Evolutionary conservation across 2,329 filamentous ascomycete genomes (phyloP), one percentile per base, ranked within the genome.

Genomic region (Colletotrichum musicola): DNA sequence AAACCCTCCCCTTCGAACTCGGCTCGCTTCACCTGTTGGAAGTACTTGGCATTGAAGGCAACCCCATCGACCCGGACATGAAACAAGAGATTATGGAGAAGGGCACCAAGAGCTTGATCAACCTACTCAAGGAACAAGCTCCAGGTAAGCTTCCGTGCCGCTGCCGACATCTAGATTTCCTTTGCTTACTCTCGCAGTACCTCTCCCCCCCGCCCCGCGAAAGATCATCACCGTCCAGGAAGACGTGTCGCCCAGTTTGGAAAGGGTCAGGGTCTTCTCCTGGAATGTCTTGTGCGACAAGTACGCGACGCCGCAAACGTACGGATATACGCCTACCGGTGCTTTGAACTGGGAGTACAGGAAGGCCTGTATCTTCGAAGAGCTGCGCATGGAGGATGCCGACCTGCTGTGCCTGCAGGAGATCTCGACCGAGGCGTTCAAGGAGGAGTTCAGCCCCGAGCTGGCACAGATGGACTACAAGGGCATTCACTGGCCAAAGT

Each of bases 281-380:
- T 98, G 96, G 90, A 99, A 99, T 78, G 97, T 95, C 54, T 87
- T 99, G 12, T 98, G 95, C 81, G 94, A 98, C 80, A 93, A 94
- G 75, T 97, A 96, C 74, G 95, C 95, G 4, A 98, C 95, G 0
- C 86, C 90, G 62, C 86, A 90, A 62, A 89, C 93, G 71, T 98
- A 98, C 77, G 95, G 95, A 50, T 98, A 98, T 79, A 95, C 94
- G 0, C 93, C 96, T 2, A 91, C 91, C 16, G 88, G 88, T 63
- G 94, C 94, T 9, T 85, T 99, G 25, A 85, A 89, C 30, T 99
- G 96, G 96, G 92, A 96, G 44, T 94, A 93, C 76, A 91, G 96
- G 62, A 92, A 91, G 75, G 89, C 93, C 65, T 88, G 92, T 66
- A 96, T 99, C 70, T 82, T 98, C 65, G 90, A 92, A 57, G 95